These are phyloP conservation scores for Petunia secreta DNA, from an alignment of 257 asterid species.

Conservation along the genomic window DNA sequence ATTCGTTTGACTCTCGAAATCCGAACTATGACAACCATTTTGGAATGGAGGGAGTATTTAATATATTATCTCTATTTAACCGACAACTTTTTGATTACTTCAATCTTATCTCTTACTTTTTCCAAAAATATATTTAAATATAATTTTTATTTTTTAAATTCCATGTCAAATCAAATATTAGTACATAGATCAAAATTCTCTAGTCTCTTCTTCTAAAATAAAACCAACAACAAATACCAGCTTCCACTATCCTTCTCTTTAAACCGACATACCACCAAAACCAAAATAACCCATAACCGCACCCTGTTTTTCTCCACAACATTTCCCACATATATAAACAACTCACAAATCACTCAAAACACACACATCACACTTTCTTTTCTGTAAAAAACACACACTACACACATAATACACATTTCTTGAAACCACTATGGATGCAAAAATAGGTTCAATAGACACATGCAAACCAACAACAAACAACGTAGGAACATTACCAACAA, in stretches of 20 bases:
- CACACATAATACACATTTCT: neutral
- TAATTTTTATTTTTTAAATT: too few relatives aligned
- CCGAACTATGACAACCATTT: too few relatives aligned
- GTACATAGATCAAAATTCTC: too few relatives aligned
- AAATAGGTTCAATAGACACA: slow-evolving; percentile 23
- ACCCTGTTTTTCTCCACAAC: slow-evolving; percentile 10
- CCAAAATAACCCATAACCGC: neutral
- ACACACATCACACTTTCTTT: neutral
- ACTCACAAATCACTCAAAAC: neutral
- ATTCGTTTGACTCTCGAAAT: too few relatives aligned
- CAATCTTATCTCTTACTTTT: too few relatives aligned
- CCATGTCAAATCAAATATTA: too few relatives aligned
- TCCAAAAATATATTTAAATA: too few relatives aligned
- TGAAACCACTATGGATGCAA: slow-evolving; percentile 12
- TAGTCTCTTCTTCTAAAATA: too few relatives aligned
- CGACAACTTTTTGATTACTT: too few relatives aligned
- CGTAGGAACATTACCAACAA: neutral
- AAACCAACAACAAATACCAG: too few relatives aligned
- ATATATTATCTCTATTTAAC: too few relatives aligned
- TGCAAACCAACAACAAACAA: neutral
- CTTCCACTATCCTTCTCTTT: neutral
- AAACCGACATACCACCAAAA: neutral
- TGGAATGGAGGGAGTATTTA: too few relatives aligned
- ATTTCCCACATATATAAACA: neutral
- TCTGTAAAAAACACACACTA: neutral